A percentile compares a stretch with the other conserved stretches of the same genome.
These are phyloP conservation scores for Colletotrichum cordylinicola DNA, from an alignment of 2,329 filamentous ascomycete genomes.

Conservation along the genomic window DNA sequence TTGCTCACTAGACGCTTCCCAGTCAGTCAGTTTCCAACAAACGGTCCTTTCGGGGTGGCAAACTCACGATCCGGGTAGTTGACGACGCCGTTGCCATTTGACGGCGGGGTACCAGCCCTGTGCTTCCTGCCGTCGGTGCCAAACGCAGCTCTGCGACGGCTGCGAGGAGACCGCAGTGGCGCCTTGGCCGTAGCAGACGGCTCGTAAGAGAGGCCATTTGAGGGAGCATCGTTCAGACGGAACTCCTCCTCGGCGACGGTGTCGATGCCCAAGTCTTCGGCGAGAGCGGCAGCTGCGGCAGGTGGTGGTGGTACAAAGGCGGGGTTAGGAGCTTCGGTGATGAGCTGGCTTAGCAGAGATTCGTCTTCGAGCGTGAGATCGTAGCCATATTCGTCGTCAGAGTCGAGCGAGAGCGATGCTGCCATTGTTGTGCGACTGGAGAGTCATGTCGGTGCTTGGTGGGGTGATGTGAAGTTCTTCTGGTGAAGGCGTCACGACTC, in stretches of 20 bases:
- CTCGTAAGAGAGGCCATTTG: conserved; percentile 29
- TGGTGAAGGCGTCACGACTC: conserved; percentile 9
- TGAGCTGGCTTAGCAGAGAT: conserved; percentile 40
- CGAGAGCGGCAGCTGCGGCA: background rate
- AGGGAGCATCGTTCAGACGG: conserved; percentile 18
- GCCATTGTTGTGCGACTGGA: background rate
- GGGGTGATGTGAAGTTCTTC: background rate
- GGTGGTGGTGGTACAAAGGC: background rate
- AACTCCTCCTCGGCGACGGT: background rate
- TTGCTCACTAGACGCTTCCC: conserved; percentile 68
- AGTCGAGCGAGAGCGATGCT: conserved; percentile 27
- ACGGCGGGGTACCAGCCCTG: conserved; percentile 15
- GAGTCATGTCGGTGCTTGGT: background rate
- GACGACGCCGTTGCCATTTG: conserved; percentile 33
- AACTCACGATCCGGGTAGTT: conserved; percentile 60
- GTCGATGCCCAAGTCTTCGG: conserved; percentile 11
- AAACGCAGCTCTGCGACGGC: conserved; percentile 14
- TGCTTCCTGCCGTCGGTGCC: conserved; percentile 10
- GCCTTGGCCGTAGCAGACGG: background rate
- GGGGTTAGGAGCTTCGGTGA: conserved; percentile 22
- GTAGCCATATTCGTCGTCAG: conserved; percentile 51
- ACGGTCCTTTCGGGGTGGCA: conserved; percentile 4
- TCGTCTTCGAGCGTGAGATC: conserved; percentile 55
- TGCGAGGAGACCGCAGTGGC: background rate
- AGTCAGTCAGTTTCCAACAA: conserved; percentile 60